These are phyloP conservation scores for Primulina huaijiensis DNA, from an alignment of 257 asterid genomes.

Conservation along the genomic window DNA sequence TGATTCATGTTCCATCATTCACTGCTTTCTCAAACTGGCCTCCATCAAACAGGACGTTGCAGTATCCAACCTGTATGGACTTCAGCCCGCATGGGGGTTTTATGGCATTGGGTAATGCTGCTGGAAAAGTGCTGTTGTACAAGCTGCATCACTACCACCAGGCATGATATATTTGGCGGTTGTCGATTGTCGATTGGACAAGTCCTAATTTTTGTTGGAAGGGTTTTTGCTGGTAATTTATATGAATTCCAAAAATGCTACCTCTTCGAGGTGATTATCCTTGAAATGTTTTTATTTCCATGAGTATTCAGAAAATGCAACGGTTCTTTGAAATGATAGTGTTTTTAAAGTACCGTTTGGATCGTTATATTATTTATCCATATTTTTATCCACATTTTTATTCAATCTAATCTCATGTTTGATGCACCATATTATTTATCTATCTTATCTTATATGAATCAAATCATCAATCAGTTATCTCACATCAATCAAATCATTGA, in stretches of 20 bases:
- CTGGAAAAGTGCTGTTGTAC: slow-evolving; percentile 73
- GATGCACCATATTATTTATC: no score
- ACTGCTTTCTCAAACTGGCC: slow-evolving; percentile 93
- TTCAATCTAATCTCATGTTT: no score
- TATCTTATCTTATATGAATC: no score
- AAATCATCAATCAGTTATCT: no score
- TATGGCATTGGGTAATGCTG: slow-evolving; percentile 83
- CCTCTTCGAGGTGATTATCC: background rate
- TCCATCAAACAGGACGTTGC: slow-evolving; percentile 40
- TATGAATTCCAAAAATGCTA: background rate
- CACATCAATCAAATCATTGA: no score
- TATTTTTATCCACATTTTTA: no score
- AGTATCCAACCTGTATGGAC: slow-evolving; percentile 69
- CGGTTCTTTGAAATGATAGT: background rate
- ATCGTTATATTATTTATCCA: no score
- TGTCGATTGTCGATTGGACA: background rate
- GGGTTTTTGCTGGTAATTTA: background rate
- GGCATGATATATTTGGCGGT: slow-evolving; percentile 37
- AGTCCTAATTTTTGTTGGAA: background rate
- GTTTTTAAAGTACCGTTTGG: no score
- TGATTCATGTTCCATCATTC: slow-evolving; percentile 66
- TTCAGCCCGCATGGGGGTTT: slow-evolving; percentile 94
- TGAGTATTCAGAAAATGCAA: background rate
- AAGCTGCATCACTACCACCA: slow-evolving; percentile 87
- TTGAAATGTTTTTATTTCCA: background rate